Percentiles rank a stretch among this genome's conserved stretches.
These are phyloP conservation scores for Syzygium oleosum DNA, from an alignment of 345 rosid species.

Conservation along the genomic window DNA sequence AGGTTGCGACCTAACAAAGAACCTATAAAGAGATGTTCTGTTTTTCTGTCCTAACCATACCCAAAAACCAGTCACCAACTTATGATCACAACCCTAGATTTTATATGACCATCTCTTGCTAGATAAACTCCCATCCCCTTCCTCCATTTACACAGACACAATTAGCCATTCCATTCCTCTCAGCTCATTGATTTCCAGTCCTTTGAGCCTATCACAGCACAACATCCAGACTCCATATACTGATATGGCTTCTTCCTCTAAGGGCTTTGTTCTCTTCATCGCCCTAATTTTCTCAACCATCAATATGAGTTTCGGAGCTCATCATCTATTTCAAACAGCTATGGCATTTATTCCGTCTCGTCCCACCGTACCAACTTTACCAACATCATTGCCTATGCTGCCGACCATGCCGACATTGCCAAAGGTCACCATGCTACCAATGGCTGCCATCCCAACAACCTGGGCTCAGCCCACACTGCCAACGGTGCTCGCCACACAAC, in stretches of 20 bases:
- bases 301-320: slow-evolving; percentile 5
- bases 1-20: not conserved
- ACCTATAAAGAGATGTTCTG: not conserved
- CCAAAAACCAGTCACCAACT: not conserved
- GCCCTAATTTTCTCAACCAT: slow-evolving; percentile 6
- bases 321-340: slow-evolving; percentile 9
- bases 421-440: not conserved
- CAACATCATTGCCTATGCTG: not conserved
- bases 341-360: not conserved
- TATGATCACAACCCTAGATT: not conserved
- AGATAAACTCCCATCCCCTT: not conserved
- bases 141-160: not conserved
- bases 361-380: not conserved
- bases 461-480: not conserved
- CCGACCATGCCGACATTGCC: not conserved
- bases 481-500: slow-evolving; percentile 4
- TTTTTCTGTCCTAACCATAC: not conserved
- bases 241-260: slow-evolving; percentile 1
- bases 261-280: not conserved
- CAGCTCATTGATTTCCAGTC: not conserved
- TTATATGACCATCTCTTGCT: not conserved
- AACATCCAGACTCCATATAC: not conserved
- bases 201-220: not conserved
- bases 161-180: not conserved
- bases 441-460: slow-evolving; percentile 3